Evolutionary conservation across 1,284 basidiomycete species (phyloP), one percentile per base, ranked within the genome.

Genomic region (Trametes hirsuta): DNA sequence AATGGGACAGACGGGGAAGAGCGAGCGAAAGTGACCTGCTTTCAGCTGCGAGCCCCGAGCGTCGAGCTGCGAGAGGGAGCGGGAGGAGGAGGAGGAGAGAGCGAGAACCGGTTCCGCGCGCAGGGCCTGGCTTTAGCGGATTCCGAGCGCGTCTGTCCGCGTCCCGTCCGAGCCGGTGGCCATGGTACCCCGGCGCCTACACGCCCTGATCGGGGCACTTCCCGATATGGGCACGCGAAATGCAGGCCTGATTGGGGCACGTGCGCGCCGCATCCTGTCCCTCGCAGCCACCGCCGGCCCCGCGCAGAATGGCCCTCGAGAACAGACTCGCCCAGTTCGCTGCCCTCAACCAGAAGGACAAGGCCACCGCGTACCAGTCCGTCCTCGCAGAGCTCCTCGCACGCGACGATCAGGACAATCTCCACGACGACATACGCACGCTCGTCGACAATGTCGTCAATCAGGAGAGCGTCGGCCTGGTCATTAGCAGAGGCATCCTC

Each of bases 401-500:
- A 11, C 79, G 80, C 50, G 67, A 79, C 57, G 78, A 84, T 69
- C 75, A 74, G 25, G 61, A 79, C 10, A 69, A 74, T 8, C 73
- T 89, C 49, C 75, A 79, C 18, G 67, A 72, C 34, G 85, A 90
- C 71, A 75, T 92, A 30, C 87, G 87, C 63, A 72, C 79, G 12
- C 79, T 95, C 66, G 84, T 95, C 66, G 85, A 90, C 64, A 84
- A 85, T 66, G 87, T 93, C 59, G 84, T 93, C 56, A 89, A 90
- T 72, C 86, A 91, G 65, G 93, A 94, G 67, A 81, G 79, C 64
- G 85, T 90, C 47, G 90, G 91, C 44, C 84, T 94, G 59, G 91
- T 97, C 58, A 89, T 94, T 51, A 91, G 90, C 22, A 83, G 94
- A 66, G 93, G 95, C 67, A 87, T 95, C 36, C 80, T 96, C 34